Evolutionary conservation across 371 early-diverging fungal genomes (phyloP).

Genomic region (Conidiobolus coronatus): DNA sequence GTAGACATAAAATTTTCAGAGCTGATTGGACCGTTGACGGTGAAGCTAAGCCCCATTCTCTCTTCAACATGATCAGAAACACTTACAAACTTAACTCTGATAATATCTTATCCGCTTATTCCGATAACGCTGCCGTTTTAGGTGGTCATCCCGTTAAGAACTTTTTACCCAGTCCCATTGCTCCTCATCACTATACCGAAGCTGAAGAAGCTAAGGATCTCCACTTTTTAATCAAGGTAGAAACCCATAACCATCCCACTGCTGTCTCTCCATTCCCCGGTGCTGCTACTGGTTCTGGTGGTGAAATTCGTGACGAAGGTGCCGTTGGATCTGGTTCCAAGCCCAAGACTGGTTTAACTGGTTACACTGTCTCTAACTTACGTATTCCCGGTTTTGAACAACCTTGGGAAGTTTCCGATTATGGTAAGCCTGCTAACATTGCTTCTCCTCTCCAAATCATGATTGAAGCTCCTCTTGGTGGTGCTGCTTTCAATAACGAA

Average conservation of each 20-base stretch:
- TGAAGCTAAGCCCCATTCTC: constrained; percentile 39
- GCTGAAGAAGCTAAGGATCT: constrained; percentile 30
- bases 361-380: constrained; percentile 81
- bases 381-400: constrained; percentile 67
- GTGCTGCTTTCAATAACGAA: constrained; percentile 94
- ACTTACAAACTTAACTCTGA: constrained; percentile 62
- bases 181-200: constrained; percentile 19
- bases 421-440: constrained; percentile 70
- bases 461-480: constrained; percentile 89
- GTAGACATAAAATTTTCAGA: constrained; percentile 94
- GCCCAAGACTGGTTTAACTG: constrained; percentile 83
- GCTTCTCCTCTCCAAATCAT: constrained; percentile 85
- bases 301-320: constrained; percentile 96
- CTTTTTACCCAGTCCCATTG: constrained; percentile 30
- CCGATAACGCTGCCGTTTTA: constrained; percentile 91
- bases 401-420: constrained; percentile 71
- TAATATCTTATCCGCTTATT: constrained; percentile 79
- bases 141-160: constrained; percentile 47
- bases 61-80: constrained; percentile 85
- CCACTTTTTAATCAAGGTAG: constrained; percentile 85
- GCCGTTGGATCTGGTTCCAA: constrained; percentile 86
- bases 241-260: constrained; percentile 97
- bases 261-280: constrained; percentile 94
- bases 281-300: constrained; percentile 84
- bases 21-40: constrained; percentile 91